Evolutionary conservation across 352 stramenopile species (phyloP), one percentile per base, ranked within the genome.

Genomic region (Globisporangium ultimum): DNA sequence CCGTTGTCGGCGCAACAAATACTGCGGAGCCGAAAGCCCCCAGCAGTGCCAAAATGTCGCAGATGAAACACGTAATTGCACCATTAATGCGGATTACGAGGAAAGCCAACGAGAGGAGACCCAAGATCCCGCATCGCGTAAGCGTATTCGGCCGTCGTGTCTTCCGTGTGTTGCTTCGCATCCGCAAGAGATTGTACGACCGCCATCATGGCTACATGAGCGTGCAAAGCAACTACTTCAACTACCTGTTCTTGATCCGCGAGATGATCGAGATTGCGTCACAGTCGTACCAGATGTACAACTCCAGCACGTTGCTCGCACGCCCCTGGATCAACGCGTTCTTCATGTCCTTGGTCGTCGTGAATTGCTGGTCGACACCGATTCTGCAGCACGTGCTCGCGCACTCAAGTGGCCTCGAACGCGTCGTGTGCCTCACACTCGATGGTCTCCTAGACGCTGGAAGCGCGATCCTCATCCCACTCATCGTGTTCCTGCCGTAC

Each of bases 391-490:
- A 67, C 36, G 41, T 36, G 12, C 55, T 62, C 28, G 53, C 53
- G 40, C 60, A 67, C 49, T 62, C 54, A 28, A 53, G 54, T 3
- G 64, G 61, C 6, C 42, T 65, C 11, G 68, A 74, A 28, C 65
- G 70, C 1, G 41, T 74, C 15, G 20, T 64, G 28, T 74, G 65
- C 34, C 49, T 79, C 21, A 17, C 47, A 2, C 43, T 76, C 22
- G 69, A 77, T 22, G 56, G 72, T 8, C 8, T 73, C 1, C 47
- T 80, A 6, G 63, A 78, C 46, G 48, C 55, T 2, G 48, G 42
- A 12, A 67, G 59, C 28, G 51, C 58, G 3, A 59, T 77, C 22
- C n/a, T 76, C n/a, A 66, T 80, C 24, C 61, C 61, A 43, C 54
- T 67, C 32, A 28, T 67, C 12, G 53, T 67, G 40, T 51, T 62